Base-by-base conservation (phyloP, 495 filamentous ascomycete genomes). In the Penicillium lividum region DNA sequence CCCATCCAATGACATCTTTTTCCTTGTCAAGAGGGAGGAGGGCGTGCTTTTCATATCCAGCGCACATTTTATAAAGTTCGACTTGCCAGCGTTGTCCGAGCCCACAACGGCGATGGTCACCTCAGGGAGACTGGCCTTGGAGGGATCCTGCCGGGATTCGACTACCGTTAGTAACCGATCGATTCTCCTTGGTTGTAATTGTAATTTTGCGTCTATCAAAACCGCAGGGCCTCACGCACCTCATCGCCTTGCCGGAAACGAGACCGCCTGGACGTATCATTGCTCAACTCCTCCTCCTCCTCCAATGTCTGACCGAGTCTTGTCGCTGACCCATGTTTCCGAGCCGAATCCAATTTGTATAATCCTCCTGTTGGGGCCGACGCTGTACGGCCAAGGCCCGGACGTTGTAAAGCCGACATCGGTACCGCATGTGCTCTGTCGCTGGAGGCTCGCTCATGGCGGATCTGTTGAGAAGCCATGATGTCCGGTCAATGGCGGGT, bases 61-160 rank as follows among this genome's bases (percentile, higher is more conserved):
- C 10, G 90, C 89, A 53, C 82, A 84, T 66, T 90, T 88, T 58
- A 97, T 89, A 63, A 98, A 96, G 25, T 89, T 89, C 49, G 90
- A 91, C 76, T 98, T 97, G 62, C 93, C 93, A 34, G 91, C 89
- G 50, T 87, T 86, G 62, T 84, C 79, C 62, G 84, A 82, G 53
- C 94, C 94, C 64, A 97, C 84, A 27, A 98, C 86, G 33, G 87
- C 91, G 68, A 98, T 90, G 65, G 91, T 93, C 66, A 96, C 84
- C 67, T 87, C 68, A 25, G 76, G 74, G 43, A 73, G 59, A 48
- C 61, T 66, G 51, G 64, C 53, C 38, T 67, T 73, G 56, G 22
- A 22, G 22, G 54, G 27, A 53, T 65, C 65, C 73, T 76, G 55
- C 52, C 56, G 28, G 29, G 11, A 29, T 29, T 56, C 11, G 22